Evolutionary conservation across 176 grass and related monocot genomes (phyloP), one percentile per base, ranked within the genome.

Genomic region (Melocanna baccifera): DNA sequence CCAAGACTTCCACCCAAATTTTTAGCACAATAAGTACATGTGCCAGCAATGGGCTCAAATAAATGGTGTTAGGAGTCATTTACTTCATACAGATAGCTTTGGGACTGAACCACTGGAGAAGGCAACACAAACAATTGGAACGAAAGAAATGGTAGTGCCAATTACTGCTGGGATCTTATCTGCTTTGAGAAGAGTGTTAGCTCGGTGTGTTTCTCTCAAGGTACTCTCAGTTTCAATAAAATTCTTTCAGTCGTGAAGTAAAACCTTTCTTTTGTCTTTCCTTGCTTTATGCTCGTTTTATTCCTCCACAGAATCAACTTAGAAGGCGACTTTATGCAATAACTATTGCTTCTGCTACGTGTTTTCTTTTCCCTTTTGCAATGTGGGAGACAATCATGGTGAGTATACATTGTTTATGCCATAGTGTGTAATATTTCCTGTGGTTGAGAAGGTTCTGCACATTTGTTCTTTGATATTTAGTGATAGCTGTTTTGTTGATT

Each of bases 371-470:
- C 84, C 96, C 96, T 73, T 89, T 99, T 82, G 96, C 96, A 18
- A 96, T 99, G 96, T 99, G 89, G 96, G 96, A 96, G 85, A 96
- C 96, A 71, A 99, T 99, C 40, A 84, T 99, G 86, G 96, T 99
- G 75, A 94, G 91, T 96, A 50, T 64, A 46, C 13, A 32, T 42
- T 30, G 4, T 81, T 81, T 86, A 84, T 80, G 23, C 76, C 29
- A 19, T 66, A 46, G 36, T 41, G 9, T 28, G n/a, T 28, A 84
- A 34, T 46, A 81, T 13, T 62, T 88, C 45, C 13, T 73, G 12
- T 67, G 50, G 68, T 37, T 80, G 36, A 18, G 12, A 68, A 51
- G 64, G 29, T 79, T 85, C 32, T 80, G 7, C 26, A 62, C 20
- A 13, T 67, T 70, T 65, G 40, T 82, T 87, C 48, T 75, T 76